Conservation (phyloP, 139 green algal genomes). For the Diplosphaera chodatii region DNA sequence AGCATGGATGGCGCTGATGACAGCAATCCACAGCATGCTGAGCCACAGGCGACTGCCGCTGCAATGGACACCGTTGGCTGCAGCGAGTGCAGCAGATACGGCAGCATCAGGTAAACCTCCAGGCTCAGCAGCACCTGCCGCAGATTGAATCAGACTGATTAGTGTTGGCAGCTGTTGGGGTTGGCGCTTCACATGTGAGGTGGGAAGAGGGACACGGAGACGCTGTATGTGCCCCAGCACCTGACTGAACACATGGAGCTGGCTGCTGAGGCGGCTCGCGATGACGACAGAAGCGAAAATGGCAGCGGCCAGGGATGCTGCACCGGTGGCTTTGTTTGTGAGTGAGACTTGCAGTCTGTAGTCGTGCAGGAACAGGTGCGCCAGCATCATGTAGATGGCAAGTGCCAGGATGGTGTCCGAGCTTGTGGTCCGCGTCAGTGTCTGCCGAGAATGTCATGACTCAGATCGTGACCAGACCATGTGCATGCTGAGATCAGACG, state of each 20-base stretch:
- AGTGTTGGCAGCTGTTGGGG: too few relatives aligned
- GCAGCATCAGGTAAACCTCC: conserved; percentile 60
- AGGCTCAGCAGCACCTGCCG: conserved; percentile 60
- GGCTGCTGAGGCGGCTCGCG: conserved; percentile 45
- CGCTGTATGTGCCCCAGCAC: not conserved
- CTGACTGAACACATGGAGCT: conserved; percentile 28
- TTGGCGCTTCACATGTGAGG: too few relatives aligned
- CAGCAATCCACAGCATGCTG: not conserved
- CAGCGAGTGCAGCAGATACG: conserved; percentile 33
- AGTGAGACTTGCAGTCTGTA: conserved; percentile 68
- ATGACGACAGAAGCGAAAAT: conserved; percentile 63
- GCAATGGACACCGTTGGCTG: not conserved
- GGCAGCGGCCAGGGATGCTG: conserved; percentile 53
- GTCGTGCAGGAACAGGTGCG: conserved; percentile 73
- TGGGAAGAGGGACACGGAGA: too few relatives aligned
- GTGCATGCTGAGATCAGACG: too few relatives aligned
- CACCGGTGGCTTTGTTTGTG: conserved; percentile 44
- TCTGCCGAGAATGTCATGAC: too few relatives aligned
- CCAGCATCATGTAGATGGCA: conserved; percentile 31
- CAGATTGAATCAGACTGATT: not conserved
- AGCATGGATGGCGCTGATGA: too few relatives aligned
- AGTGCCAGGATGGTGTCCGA: conserved; percentile 63
- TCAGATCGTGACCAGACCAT: too few relatives aligned
- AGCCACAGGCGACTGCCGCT: not conserved
- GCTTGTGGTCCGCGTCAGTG: conserved; percentile 58